A percentile compares a stretch with the other conserved stretches of the same genome.
phyloP scores from a whole-genome alignment of 2,329 filamentous ascomycete genomes.

The Trichoderma semiorbis region DNA sequence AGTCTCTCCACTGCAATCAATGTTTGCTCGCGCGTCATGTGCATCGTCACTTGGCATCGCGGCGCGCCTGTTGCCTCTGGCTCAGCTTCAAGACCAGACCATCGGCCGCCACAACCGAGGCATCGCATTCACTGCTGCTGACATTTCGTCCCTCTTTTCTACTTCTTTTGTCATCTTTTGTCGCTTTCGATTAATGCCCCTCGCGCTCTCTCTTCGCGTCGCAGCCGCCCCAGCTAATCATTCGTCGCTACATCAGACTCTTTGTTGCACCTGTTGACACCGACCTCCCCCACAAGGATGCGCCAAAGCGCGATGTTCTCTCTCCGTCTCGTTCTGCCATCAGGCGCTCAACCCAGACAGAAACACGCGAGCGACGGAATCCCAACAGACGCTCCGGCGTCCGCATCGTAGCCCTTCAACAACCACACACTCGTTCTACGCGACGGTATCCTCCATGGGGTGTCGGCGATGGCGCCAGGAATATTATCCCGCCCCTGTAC shows the following conservation, averaged over 20 bases:
- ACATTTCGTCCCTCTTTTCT: neutral
- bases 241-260: conserved; percentile 32
- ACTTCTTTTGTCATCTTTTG: neutral
- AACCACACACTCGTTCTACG: conserved; percentile 21
- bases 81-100: neutral
- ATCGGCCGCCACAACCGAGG: neutral
- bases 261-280: conserved; percentile 47
- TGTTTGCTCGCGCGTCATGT: neutral
- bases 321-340: conserved; percentile 40
- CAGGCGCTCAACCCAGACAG: conserved; percentile 34
- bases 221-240: neutral
- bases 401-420: conserved; percentile 29
- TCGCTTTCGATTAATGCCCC: neutral
- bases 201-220: neutral
- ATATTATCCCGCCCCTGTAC: neutral
- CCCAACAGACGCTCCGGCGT: conserved; percentile 25
- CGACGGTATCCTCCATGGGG: conserved; percentile 25
- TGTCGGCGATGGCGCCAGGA: conserved; percentile 19
- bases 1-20: neutral
- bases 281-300: conserved; percentile 37
- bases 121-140: neutral
- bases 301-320: conserved; percentile 29
- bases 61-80: neutral
- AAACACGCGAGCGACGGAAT: conserved; percentile 31
- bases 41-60: neutral